Evolutionary conservation across 352 stramenopile genomes (phyloP).

Genomic region (Globisporangium yorkense): DNA sequence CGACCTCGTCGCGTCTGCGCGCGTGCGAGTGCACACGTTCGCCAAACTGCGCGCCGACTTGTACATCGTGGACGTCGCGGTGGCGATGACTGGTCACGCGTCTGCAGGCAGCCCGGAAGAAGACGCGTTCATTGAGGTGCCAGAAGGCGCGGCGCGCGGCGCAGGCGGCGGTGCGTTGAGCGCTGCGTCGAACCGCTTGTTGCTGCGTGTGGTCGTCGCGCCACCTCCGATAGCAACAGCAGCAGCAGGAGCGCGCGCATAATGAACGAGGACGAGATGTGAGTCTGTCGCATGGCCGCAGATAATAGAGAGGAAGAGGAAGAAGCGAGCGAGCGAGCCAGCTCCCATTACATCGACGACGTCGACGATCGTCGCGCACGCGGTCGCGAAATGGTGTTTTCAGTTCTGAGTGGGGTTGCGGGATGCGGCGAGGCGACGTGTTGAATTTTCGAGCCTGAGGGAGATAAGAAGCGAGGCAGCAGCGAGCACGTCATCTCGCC

Average conservation of each 20-base stretch:
- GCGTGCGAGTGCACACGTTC: slow-evolving; percentile 27
- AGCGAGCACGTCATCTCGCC: too few species aligned
- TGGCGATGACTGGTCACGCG: neutral
- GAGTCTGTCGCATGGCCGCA: neutral
- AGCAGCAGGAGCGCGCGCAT: neutral
- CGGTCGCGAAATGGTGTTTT: neutral
- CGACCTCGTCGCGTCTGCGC: slow-evolving; percentile 25
- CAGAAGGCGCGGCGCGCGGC: slow-evolving; percentile 8
- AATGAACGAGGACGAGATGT: neutral
- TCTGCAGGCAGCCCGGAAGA: neutral
- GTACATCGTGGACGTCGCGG: slow-evolving; percentile 21
- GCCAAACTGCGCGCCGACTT: slow-evolving; percentile 38
- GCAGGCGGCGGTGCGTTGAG: neutral
- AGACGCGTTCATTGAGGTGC: slow-evolving; percentile 8
- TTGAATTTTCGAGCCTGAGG: neutral
- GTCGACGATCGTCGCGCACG: neutral
- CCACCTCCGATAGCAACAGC: neutral
- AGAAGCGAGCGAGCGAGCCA: neutral
- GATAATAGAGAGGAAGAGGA: neutral
- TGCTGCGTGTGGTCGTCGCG: neutral
- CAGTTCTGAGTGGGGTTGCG: neutral
- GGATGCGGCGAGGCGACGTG: neutral
- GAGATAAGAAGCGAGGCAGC: too few species aligned
- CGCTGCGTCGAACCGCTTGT: slow-evolving; percentile 12
- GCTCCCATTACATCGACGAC: neutral